Base-by-base conservation (phyloP, 2,329 filamentous ascomycete genomes). In the Didymella sp. region DNA sequence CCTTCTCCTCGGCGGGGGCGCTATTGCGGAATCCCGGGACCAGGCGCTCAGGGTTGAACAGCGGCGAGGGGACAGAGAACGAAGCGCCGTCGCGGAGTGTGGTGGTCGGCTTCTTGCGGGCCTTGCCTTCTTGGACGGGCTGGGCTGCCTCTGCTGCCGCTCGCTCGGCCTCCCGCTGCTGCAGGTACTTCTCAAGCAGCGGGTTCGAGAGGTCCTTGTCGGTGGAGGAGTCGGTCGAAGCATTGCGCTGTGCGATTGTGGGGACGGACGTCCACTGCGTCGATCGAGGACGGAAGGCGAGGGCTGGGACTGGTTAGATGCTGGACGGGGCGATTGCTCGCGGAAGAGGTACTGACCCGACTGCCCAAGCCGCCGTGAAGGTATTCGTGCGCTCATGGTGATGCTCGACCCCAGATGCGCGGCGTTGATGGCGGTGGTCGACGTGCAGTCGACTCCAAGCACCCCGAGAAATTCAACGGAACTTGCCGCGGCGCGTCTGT, bases 341-440 rank as follows among this genome's bases (percentile, higher is more conserved):
- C 17, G 4, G 6, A 21, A n/a, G 28, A 17, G 31, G 22, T 37
- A 56, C 81, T 55, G 82, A 91, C 89, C 85, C 73, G 82, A 80
- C 70, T 81, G 79, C 53, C 83, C 80, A 67, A 89, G 78, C 78
- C 84, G 84, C 79, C 85, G 79, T 68, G 86, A 81, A 66, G 87
- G 86, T 71, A 87, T 78, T 75, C 84, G 83, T 68, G 89, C 76
- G 78, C 82, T 90, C 89, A 91, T 92, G 72, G 63, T 51, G 70
- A 69, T 68, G 67, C 58, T 62, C 55, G 50, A 44, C 51, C 42
- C 54, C 71, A 66, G 69, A 68, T 63, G 63, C 62, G 61, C 51
- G 58, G 59, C 58, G 63, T 47, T 56, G 68, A 64, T 63, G 63
- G 42, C 48, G 46, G 27, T 48, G 54, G 25, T 11, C 17, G 54